phyloP scores from a whole-genome alignment of 495 filamentous ascomycete genomes.

The Mycothermus thermophilus region DNA sequence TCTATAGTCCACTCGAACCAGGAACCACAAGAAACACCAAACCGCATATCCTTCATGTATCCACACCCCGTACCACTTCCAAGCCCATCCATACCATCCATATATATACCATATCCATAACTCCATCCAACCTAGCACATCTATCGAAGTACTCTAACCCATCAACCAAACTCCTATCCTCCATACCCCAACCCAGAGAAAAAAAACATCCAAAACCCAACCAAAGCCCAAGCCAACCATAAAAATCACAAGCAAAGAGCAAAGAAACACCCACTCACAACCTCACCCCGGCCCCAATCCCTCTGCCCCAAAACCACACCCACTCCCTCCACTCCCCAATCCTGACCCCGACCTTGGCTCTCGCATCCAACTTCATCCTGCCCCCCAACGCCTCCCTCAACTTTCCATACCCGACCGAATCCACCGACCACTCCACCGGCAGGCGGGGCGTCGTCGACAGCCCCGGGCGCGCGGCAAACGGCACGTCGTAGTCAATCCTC shows the following conservation, averaged over 20 bases:
- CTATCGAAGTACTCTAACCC: no score
- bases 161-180: neutral
- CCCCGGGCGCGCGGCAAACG: constrained; percentile 69
- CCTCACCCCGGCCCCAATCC: constrained; percentile 60
- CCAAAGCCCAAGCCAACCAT: neutral
- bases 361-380: constrained; percentile 60
- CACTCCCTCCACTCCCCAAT: constrained; percentile 58
- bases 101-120: no score
- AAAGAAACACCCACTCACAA: constrained; percentile 28
- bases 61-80: no score
- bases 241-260: neutral
- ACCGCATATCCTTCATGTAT: no score
- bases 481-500: constrained; percentile 53
- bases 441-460: constrained; percentile 53
- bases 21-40: no score
- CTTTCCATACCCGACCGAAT: constrained; percentile 67
- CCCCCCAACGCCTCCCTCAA: constrained; percentile 77
- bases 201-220: no score
- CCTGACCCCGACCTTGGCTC: constrained; percentile 53
- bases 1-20: no score
- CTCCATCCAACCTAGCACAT: no score
- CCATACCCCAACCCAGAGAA: neutral
- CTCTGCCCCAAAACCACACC: constrained; percentile 55
- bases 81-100: no score
- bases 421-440: constrained; percentile 66